A percentile compares a stretch with the other conserved stretches of the same genome.
Conservation (phyloP, 192 early-diverging fungal genomes). For the Podochytrium sp. region DNA sequence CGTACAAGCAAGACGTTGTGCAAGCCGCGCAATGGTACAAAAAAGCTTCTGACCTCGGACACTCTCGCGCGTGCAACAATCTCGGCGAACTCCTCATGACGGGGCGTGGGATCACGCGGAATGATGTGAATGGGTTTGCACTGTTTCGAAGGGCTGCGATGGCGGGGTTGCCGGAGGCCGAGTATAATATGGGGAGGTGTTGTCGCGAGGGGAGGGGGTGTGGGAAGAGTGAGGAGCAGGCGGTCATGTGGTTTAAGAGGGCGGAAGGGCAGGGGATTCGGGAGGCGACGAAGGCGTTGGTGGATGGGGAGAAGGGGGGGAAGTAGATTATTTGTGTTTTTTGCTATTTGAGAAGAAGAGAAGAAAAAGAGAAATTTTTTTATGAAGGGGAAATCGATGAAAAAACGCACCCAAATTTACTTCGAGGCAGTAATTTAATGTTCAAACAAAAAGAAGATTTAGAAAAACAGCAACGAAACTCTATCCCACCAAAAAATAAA, state of each 20-base stretch:
- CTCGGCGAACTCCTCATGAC: slow-evolving; percentile 36
- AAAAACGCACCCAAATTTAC: background rate
- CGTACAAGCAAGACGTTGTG: slow-evolving; percentile 37
- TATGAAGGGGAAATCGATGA: too few species aligned
- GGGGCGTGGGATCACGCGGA: slow-evolving; percentile 24
- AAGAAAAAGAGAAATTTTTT: too few species aligned
- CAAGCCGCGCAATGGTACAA: slow-evolving; percentile 35
- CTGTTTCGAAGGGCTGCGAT: slow-evolving; percentile 31
- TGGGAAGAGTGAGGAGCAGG: slow-evolving; percentile 30
- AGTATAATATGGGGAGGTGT: slow-evolving; percentile 38
- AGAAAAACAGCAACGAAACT: background rate
- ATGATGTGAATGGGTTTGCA: slow-evolving; percentile 29
- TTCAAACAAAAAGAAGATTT: background rate
- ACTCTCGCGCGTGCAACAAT: slow-evolving; percentile 31
- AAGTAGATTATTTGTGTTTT: too few species aligned
- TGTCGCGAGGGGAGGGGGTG: slow-evolving; percentile 35
- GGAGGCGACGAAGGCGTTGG: slow-evolving; percentile 37
- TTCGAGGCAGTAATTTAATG: background rate
- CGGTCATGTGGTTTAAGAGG: slow-evolving; percentile 30
- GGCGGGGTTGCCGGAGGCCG: slow-evolving; percentile 34
- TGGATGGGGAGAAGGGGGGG: too few species aligned
- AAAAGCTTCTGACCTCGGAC: slow-evolving; percentile 26
- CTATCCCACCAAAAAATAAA: background rate
- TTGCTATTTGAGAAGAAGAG: too few species aligned
- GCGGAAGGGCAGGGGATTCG: slow-evolving; percentile 33